phyloP scores from a whole-genome alignment of 352 stramenopile genomes.

The Pythium biforme region DNA sequence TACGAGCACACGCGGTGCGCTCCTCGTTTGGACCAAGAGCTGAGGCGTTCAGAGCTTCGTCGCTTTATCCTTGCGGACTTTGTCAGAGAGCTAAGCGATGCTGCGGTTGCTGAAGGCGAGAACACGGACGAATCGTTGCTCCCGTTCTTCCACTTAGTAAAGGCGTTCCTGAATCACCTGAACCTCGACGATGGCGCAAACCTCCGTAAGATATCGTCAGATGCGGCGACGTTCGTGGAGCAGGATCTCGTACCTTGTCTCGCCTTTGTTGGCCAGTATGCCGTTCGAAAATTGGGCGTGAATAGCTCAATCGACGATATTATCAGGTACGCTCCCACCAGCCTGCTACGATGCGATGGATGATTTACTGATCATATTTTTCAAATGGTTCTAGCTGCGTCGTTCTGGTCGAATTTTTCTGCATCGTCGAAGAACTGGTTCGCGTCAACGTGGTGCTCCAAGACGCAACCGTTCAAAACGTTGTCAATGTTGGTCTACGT shows the following conservation, averaged over 20 bases:
- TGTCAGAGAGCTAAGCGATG: constrained; percentile 45
- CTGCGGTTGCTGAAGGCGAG: constrained; percentile 24
- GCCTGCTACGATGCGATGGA: background rate
- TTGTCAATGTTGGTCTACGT: constrained; percentile 10
- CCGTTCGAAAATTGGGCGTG: constrained; percentile 29
- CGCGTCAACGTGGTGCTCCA: constrained; percentile 8
- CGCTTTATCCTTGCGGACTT: constrained; percentile 62
- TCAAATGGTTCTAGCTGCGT: constrained; percentile 48
- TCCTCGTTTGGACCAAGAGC: background rate
- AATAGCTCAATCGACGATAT: constrained; percentile 12
- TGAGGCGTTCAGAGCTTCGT: constrained; percentile 32
- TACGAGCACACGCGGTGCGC: constrained; percentile 53
- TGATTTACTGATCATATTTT: constrained; percentile 4
- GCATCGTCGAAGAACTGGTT: constrained; percentile 51
- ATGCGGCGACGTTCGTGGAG: background rate
- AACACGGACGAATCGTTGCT: constrained; percentile 63
- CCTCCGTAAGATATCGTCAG: constrained; percentile 22
- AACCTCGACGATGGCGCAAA: constrained; percentile 35
- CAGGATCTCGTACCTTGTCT: constrained; percentile 25
- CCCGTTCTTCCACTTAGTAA: constrained; percentile 63
- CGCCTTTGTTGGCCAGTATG: constrained; percentile 7
- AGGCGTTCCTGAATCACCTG: constrained; percentile 60
- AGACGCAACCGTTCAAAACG: background rate
- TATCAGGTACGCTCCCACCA: constrained; percentile 12
- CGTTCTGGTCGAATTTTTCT: constrained; percentile 60